phyloP scores from a whole-genome alignment of 352 stramenopile genomes.

The Globisporangium acanthophoron region DNA sequence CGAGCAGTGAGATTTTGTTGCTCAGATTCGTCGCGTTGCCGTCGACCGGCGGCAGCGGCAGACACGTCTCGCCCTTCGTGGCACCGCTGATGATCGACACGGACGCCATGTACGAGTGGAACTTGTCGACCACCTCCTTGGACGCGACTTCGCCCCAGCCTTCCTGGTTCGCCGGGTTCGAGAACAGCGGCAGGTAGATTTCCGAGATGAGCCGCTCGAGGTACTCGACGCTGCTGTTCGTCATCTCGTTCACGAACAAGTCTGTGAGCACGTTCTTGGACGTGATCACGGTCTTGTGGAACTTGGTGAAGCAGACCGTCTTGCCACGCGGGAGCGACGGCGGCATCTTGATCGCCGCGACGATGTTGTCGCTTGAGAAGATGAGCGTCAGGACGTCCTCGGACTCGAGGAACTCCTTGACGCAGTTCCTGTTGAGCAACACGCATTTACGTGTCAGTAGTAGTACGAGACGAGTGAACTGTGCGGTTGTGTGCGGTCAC shows the following conservation, averaged over 20 bases:
- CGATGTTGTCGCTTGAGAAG: constrained; percentile 86
- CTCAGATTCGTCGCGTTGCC: constrained; percentile 71
- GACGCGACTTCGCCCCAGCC: constrained; percentile 96
- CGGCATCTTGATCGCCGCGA: constrained; percentile 85
- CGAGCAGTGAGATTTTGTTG: constrained; percentile 95
- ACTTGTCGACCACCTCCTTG: constrained; percentile 96
- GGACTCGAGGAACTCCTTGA: constrained; percentile 88
- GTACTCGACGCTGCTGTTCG: constrained; percentile 91
- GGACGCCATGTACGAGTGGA: constrained; percentile 95
- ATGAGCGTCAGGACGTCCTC: constrained; percentile 85
- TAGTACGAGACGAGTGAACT: background rate
- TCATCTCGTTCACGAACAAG: constrained; percentile 84
- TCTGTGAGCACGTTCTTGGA: constrained; percentile 84
- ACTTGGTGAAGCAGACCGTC: constrained; percentile 91
- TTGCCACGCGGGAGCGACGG: constrained; percentile 83
- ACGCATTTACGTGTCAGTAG: no score
- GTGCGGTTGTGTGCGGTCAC: constrained; percentile 3
- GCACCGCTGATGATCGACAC: constrained; percentile 96
- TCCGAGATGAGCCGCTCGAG: constrained; percentile 93
- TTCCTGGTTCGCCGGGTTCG: constrained; percentile 93
- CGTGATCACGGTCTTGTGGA: constrained; percentile 73
- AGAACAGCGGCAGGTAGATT: constrained; percentile 94
- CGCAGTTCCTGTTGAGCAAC: constrained; percentile 34
- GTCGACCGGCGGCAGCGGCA: constrained; percentile 92
- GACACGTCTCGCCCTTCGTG: constrained; percentile 95